Conservation (phyloP, 1,284 basidiomycete genomes). For the Cerrena zonata region DNA sequence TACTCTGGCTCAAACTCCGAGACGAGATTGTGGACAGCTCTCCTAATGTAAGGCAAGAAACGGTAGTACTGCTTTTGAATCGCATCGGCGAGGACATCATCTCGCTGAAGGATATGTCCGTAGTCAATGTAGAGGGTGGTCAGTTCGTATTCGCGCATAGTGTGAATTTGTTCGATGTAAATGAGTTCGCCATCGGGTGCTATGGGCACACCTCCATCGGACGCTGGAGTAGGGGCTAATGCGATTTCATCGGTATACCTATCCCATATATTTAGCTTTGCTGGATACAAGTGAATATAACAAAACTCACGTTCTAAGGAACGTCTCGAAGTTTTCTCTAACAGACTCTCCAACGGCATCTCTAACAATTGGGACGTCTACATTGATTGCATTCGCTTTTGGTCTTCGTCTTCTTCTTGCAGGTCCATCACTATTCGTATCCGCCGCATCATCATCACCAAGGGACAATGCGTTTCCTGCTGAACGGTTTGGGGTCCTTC, state of each 20-base stretch:
- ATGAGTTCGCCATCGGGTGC: slow-evolving; percentile 59
- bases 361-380: slow-evolving; percentile 77
- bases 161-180: slow-evolving; percentile 88
- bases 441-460: slow-evolving; percentile 50
- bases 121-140: slow-evolving; percentile 97
- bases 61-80: slow-evolving; percentile 94
- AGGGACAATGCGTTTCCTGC: slow-evolving; percentile 55
- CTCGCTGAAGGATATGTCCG: slow-evolving; percentile 81
- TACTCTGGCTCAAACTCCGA: slow-evolving; percentile 87
- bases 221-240: slow-evolving; percentile 65
- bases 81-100: slow-evolving; percentile 88
- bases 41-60: slow-evolving; percentile 89
- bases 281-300: no score
- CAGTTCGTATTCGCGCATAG: slow-evolving; percentile 87
- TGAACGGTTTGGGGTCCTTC: slow-evolving; percentile 32
- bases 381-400: slow-evolving; percentile 43
- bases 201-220: slow-evolving; percentile 56
- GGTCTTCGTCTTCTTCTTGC: slow-evolving; percentile 18
- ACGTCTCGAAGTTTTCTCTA: slow-evolving; percentile 83
- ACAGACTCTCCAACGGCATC: slow-evolving; percentile 93
- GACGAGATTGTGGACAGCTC: slow-evolving; percentile 86
- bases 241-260: slow-evolving; percentile 81
- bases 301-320: slow-evolving; percentile 78
- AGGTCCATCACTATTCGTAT: slow-evolving; percentile 33
- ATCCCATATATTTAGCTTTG: neutral